Evolutionary conservation across 495 filamentous ascomycete genomes (phyloP).

Genomic region (Penicillium ochrochloron): DNA sequence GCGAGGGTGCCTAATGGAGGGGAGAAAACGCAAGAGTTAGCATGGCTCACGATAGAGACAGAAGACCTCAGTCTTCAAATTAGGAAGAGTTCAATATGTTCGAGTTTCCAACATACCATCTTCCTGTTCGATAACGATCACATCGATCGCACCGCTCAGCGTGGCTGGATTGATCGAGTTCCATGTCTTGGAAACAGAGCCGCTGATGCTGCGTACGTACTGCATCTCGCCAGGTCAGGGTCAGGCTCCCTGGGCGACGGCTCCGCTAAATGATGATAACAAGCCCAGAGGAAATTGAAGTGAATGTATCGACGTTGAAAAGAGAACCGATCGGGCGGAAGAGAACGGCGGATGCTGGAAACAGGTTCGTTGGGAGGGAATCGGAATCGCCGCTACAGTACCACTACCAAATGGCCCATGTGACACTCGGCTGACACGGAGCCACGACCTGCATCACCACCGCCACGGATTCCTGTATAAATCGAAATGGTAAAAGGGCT

Average conservation of each 20-base stretch:
- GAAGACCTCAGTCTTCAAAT: background rate
- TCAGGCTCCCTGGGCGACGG: constrained; percentile 25
- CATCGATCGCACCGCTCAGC: constrained; percentile 95
- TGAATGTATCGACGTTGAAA: constrained; percentile 7
- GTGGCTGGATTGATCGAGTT: constrained; percentile 99
- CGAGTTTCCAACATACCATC: constrained; percentile 63
- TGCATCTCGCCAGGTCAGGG: constrained; percentile 67
- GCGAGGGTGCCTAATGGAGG: constrained; percentile 62
- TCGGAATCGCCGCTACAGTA: constrained; percentile 38
- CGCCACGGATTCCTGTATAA: constrained; percentile 11
- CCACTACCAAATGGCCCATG: constrained; percentile 45
- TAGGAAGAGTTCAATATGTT: background rate
- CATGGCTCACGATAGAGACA: background rate
- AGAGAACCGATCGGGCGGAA: constrained; percentile 16
- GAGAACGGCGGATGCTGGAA: constrained; percentile 15
- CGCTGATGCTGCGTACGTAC: constrained; percentile 95
- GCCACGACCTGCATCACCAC: constrained; percentile 24
- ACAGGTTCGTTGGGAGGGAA: constrained; percentile 27
- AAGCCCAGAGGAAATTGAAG: constrained; percentile 6
- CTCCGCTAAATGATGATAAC: constrained; percentile 14
- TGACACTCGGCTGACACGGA: constrained; percentile 44
- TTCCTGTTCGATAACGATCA: constrained; percentile 97
- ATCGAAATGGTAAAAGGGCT: constrained; percentile 14
- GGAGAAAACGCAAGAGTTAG: constrained; percentile 14
- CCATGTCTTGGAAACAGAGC: constrained; percentile 97